phyloP scores from a whole-genome alignment of 768 basidiomycete species.

The Lentinula sp. region DNA sequence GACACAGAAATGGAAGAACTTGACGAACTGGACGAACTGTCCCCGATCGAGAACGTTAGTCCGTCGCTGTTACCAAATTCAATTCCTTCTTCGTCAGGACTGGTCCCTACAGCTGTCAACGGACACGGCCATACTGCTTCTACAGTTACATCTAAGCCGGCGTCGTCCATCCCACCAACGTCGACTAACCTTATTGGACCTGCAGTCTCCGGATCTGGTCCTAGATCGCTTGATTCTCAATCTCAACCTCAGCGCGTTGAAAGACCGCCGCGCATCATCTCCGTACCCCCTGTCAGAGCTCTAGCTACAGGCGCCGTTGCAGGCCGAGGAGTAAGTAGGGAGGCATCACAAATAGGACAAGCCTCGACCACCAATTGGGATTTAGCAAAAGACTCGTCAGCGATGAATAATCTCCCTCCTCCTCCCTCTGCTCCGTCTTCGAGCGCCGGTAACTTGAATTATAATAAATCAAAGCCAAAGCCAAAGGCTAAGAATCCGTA shows the following conservation, averaged over 20 bases:
- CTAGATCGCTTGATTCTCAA: too few species aligned
- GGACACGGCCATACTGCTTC: too few species aligned
- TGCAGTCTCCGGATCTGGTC: not conserved
- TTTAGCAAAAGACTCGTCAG: too few species aligned
- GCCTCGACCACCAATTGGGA: too few species aligned
- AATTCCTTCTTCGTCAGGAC: too few species aligned
- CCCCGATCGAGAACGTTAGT: not conserved
- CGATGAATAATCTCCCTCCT: too few species aligned
- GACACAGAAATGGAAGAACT: slow-evolving; percentile 2
- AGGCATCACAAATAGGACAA: too few species aligned
- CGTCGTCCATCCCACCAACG: too few species aligned
- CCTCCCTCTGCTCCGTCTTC: not conserved
- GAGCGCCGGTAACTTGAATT: too few species aligned
- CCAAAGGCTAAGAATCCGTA: not conserved
- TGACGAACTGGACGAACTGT: slow-evolving; percentile 1
- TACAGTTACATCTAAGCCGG: too few species aligned
- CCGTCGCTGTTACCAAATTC: not conserved
- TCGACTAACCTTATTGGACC: not conserved
- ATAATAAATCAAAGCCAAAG: not conserved
- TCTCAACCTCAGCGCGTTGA: not conserved
- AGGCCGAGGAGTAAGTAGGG: too few species aligned
- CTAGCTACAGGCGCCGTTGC: not conserved
- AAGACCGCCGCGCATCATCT: not conserved
- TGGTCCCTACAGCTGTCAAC: too few species aligned
- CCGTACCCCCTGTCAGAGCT: not conserved